Conservation (phyloP, 1,139 yeast species). For the Candida mesenterica region DNA sequence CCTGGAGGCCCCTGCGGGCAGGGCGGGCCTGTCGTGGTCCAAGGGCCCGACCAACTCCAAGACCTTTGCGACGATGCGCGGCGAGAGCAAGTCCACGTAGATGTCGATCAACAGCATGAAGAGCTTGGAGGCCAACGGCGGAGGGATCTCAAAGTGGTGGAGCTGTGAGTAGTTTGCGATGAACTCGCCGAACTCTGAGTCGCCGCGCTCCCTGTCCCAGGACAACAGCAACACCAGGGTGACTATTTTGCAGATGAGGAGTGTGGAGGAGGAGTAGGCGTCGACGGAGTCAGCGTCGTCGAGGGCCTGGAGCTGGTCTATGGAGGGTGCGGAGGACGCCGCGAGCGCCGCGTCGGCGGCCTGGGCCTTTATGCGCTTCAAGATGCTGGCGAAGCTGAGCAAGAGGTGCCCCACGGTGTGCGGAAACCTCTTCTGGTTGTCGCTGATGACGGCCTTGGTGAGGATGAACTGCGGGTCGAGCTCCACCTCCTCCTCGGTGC, state of each 20-base stretch:
- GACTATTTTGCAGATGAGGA: constrained; percentile 34
- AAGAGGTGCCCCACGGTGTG: constrained; percentile 23
- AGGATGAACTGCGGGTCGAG: constrained; percentile 39
- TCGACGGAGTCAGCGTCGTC: too few species aligned
- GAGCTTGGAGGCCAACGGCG: constrained; percentile 8
- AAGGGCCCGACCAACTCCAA: constrained; percentile 13
- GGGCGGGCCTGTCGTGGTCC: too few species aligned
- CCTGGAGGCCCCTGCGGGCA: too few species aligned
- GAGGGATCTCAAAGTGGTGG: constrained; percentile 15
- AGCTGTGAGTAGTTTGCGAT: constrained; percentile 16
- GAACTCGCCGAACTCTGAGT: constrained; percentile 11
- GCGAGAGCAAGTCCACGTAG: constrained; percentile 14
- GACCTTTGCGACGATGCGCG: constrained; percentile 13
- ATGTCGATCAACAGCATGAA: constrained; percentile 12
- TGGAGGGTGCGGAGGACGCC: too few species aligned
- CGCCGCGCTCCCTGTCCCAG: constrained; percentile 25
- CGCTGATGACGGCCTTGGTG: constrained; percentile 31
- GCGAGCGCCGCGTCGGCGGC: too few species aligned
- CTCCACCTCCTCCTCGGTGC: constrained; percentile 43
- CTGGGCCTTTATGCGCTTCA: constrained; percentile 11
- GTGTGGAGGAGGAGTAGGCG: too few species aligned
- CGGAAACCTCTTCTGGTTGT: constrained; percentile 18
- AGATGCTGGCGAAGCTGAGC: constrained; percentile 22
- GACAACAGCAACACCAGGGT: constrained; percentile 27
- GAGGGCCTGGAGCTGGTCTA: too few species aligned